These are phyloP conservation scores for Fusarium sp. DNA, from an alignment of 2,329 filamentous ascomycete genomes.

Conservation along the genomic window DNA sequence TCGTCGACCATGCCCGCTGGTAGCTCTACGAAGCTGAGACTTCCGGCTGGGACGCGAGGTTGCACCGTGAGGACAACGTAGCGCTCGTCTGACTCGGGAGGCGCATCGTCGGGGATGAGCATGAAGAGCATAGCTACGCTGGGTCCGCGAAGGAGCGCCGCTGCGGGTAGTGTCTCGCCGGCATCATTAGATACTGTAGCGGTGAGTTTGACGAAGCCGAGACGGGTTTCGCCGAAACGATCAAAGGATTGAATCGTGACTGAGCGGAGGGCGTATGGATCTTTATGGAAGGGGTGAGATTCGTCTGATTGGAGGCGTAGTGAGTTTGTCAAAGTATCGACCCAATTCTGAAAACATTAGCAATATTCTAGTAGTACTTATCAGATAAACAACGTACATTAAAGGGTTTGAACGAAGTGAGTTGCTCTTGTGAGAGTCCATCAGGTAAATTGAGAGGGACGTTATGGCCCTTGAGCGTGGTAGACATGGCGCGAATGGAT, in stretches of 20 bases:
- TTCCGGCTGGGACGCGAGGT: conserved; percentile 67
- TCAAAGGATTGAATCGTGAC: conserved; percentile 68
- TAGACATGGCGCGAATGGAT: conserved; percentile 39
- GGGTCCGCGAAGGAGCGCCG: conserved; percentile 69
- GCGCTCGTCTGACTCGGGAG: conserved; percentile 58
- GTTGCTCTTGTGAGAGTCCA: conserved; percentile 59
- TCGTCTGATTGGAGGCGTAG: conserved; percentile 59
- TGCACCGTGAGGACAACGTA: conserved; percentile 71
- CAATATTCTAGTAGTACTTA: no score
- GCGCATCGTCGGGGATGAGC: conserved; percentile 64
- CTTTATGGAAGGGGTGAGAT: conserved; percentile 64
- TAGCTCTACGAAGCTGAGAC: conserved; percentile 67
- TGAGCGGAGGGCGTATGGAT: conserved; percentile 65
- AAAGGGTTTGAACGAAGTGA: conserved; percentile 64
- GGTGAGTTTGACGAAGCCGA: conserved; percentile 70
- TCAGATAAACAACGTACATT: conserved; percentile 52
- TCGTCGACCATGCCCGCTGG: conserved; percentile 71
- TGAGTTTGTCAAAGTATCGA: conserved; percentile 60
- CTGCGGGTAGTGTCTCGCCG: conserved; percentile 65
- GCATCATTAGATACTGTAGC: conserved; percentile 62
- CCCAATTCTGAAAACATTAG: conserved; percentile 59
- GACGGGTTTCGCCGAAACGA: conserved; percentile 59
- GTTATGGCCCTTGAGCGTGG: conserved; percentile 44
- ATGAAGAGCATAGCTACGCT: conserved; percentile 71
- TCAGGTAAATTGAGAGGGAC: conserved; percentile 60